Evolutionary conservation across 495 filamentous ascomycete genomes (phyloP), one percentile per base, ranked within the genome.

Genomic region (Talaromyces stipitatus): DNA sequence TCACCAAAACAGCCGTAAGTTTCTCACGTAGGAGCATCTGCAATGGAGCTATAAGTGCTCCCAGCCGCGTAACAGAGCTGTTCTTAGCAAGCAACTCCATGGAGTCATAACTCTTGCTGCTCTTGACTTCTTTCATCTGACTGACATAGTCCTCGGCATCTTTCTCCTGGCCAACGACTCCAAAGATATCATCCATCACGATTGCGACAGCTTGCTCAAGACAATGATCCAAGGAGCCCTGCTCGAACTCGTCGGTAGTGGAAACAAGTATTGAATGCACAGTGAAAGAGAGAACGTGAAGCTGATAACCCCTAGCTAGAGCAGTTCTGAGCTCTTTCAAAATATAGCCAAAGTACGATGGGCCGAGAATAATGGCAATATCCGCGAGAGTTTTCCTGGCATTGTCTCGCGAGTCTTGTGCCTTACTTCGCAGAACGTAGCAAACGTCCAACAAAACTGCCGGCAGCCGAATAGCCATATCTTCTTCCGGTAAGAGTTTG

Each of bases 131-230:
- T 71, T 90, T 95, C 89, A 95, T 96, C 64, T 90, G 86, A 70
- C 88, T 96, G 56, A 87, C 82, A 66, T 99, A 99, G 43, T 91
- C 94, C 61, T 92, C 91, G 0, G 92, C 91, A 62, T 99, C 94
- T 67, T 99, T 99, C 64, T 99, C 94, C 72, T 94, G 85, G 12
- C 94, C 94, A n/a, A 86, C 85, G n/a, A 82, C 84, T 16, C 94
- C 94, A 67, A 99, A 99, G 11, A 91, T 95, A 66, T 97, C 95
- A 62, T 99, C 94, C 89, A 97, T 95, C 52, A 97, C 86, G 41
- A 99, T 81, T 3, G 83, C 77, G 43, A 90, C 82, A 38, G 97
- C 83, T 16, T 89, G 78, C 3, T 74, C 69, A 29, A 97, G 72
- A 67, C 92, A 97, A 63, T 96, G 92, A 61, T 99, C 91, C 41